phyloP scores from a whole-genome alignment of 345 rosid genomes.

The Citrus reticulata region DNA sequence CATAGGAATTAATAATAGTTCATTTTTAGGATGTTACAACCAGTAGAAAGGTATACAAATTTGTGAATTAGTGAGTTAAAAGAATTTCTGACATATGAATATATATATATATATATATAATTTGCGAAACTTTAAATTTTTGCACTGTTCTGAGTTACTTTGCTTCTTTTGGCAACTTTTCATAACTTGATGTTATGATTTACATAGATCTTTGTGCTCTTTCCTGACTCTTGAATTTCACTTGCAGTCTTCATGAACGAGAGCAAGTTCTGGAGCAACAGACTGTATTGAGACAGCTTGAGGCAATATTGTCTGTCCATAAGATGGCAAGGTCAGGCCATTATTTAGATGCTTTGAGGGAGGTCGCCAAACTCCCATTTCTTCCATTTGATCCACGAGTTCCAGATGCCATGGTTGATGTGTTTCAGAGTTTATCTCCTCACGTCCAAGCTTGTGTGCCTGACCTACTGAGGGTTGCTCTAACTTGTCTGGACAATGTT shows the following conservation, averaged over 20 bases:
- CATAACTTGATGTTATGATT: not conserved
- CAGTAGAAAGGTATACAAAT: not conserved
- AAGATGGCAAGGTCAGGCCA: slow-evolving; percentile 63
- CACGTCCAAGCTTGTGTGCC: slow-evolving; percentile 90
- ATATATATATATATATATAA: not conserved
- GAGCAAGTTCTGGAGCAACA: slow-evolving; percentile 83
- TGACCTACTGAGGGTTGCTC: slow-evolving; percentile 73
- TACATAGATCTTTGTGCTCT: not conserved
- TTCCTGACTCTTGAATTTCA: slow-evolving; percentile 3
- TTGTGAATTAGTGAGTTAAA: not conserved
- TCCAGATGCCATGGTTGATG: slow-evolving; percentile 47
- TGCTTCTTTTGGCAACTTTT: not conserved
- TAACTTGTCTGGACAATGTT: slow-evolving; percentile 82
- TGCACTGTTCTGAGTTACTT: not conserved
- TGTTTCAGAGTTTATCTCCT: slow-evolving; percentile 70
- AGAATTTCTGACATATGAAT: not conserved
- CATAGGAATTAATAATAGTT: not conserved
- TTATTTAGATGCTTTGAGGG: slow-evolving; percentile 82
- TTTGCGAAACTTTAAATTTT: not conserved
- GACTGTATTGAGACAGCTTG: slow-evolving; percentile 89
- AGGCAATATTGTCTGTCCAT: slow-evolving; percentile 80
- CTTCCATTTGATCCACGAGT: slow-evolving; percentile 85
- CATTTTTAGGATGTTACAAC: not conserved
- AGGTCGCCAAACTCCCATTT: slow-evolving; percentile 85
- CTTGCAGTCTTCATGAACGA: slow-evolving; percentile 73